A percentile compares a stretch with the other conserved stretches of the same genome.
Conservation (phyloP, 345 rosid genomes). For the Psidium guajava region DNA sequence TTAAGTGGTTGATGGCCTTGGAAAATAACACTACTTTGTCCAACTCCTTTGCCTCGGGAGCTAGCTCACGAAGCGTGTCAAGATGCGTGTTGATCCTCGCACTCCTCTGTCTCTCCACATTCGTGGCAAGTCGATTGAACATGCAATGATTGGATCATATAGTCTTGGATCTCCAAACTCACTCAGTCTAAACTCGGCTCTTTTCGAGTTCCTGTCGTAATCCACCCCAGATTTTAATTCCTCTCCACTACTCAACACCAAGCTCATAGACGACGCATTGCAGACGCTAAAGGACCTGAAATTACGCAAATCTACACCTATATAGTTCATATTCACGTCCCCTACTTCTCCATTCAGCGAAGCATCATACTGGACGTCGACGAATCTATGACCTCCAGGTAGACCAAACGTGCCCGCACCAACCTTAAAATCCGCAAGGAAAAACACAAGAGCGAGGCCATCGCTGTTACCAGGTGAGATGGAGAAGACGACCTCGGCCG, state of each 20-base stretch:
- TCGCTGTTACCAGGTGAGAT: conserved; percentile 20
- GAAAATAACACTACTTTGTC: no score
- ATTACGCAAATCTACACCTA: conserved; percentile 15
- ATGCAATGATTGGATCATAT: conserved; percentile 17
- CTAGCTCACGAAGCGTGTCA: conserved; percentile 31
- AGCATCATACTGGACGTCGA: conserved; percentile 32
- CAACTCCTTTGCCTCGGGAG: conserved; percentile 35
- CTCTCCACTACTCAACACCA: conserved; percentile 26
- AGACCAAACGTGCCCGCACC: conserved; percentile 9
- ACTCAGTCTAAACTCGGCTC: conserved; percentile 34
- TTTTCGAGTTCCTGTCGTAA: conserved; percentile 34
- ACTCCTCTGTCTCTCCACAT: conserved; percentile 41
- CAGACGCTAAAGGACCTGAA: conserved; percentile 16
- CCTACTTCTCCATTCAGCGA: conserved; percentile 16
- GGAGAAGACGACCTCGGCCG: conserved; percentile 28
- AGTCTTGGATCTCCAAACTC: conserved; percentile 25
- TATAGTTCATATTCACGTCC: conserved; percentile 17
- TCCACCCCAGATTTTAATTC: conserved; percentile 43
- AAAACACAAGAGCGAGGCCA: conserved; percentile 32
- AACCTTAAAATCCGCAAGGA: conserved; percentile 11
- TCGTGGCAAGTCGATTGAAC: conserved; percentile 16
- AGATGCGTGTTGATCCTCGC: conserved; percentile 43
- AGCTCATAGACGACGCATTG: conserved; percentile 11
- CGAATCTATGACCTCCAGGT: conserved; percentile 14
- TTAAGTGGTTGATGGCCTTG: no score